A percentile compares a stretch with the other conserved stretches of the same genome.
These are phyloP conservation scores for Moesziomyces sp. DNA, from an alignment of 1,284 basidiomycete species.

Conservation along the genomic window DNA sequence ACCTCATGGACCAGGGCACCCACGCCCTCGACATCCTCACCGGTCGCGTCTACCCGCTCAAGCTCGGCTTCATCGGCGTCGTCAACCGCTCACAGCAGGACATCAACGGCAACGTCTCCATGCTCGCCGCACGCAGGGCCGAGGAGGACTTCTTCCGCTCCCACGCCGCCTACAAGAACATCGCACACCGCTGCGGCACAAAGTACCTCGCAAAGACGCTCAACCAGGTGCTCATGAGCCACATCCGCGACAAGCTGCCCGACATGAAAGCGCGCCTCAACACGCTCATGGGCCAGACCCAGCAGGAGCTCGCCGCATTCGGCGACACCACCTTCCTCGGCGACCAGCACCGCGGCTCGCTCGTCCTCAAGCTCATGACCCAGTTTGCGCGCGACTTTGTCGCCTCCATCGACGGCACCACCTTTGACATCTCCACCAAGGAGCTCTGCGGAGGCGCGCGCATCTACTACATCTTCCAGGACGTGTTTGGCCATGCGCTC, in stretches of 20 bases:
- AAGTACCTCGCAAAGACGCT: slow-evolving; percentile 92
- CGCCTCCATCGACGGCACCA: slow-evolving; percentile 97
- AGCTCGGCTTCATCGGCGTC: slow-evolving; percentile 96
- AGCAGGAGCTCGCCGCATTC: slow-evolving; percentile 96
- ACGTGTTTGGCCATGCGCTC: slow-evolving; percentile 93
- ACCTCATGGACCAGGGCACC: slow-evolving; percentile 98
- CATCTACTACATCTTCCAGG: slow-evolving; percentile 99
- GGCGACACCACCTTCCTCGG: slow-evolving; percentile 93
- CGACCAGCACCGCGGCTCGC: slow-evolving; percentile 81
- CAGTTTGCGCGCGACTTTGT: slow-evolving; percentile 98
- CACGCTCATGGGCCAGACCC: slow-evolving; percentile 98
- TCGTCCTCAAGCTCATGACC: slow-evolving; percentile 84
- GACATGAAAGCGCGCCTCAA: slow-evolving; percentile 99
- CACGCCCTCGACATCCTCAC: slow-evolving; percentile 96
- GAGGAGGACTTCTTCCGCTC: slow-evolving; percentile 92
- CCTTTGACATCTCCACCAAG: slow-evolving; percentile 95
- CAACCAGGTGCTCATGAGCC: slow-evolving; percentile 95
- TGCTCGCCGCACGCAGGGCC: slow-evolving; percentile 83
- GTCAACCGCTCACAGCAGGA: slow-evolving; percentile 98
- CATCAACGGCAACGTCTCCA: slow-evolving; percentile 87
- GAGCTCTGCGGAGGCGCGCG: slow-evolving; percentile 97
- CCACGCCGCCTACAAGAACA: slow-evolving; percentile 92
- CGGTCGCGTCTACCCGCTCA: slow-evolving; percentile 94
- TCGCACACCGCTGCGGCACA: slow-evolving; percentile 96
- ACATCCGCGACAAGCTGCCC: slow-evolving; percentile 97